Percentiles rank a stretch among this genome's conserved stretches.
Conservation (phyloP, 441 rosid genomes). For the Adansonia rubrostipa region DNA sequence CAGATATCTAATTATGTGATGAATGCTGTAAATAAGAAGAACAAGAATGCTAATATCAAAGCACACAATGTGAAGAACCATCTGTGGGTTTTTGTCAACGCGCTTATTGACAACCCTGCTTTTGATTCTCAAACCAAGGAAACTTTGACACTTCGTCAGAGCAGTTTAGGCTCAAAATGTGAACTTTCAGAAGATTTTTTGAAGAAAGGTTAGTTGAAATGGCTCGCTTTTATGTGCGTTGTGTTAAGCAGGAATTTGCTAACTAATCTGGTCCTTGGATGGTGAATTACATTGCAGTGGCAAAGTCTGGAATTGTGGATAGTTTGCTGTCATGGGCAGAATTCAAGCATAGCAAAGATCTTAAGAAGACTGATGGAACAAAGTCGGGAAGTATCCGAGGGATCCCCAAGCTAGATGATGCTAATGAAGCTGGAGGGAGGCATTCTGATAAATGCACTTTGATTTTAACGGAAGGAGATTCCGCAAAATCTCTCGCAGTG, state of each 20-base stretch:
- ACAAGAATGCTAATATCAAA: slow-evolving; percentile 80
- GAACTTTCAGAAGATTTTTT: slow-evolving; percentile 81
- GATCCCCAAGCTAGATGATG: slow-evolving; percentile 87
- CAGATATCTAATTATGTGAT: slow-evolving; percentile 85
- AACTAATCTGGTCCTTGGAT: not conserved
- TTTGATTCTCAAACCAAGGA: slow-evolving; percentile 99
- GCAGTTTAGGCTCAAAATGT: slow-evolving; percentile 94
- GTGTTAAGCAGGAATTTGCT: not conserved
- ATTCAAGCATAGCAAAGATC: slow-evolving; percentile 83
- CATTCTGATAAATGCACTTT: slow-evolving; percentile 78
- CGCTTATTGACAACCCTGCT: slow-evolving; percentile 96
- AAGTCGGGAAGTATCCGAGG: slow-evolving; percentile 63
- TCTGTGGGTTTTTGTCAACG: slow-evolving; percentile 95
- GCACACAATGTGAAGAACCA: slow-evolving; percentile 85
- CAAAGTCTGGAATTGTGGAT: slow-evolving; percentile 84
- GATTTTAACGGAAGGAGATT: slow-evolving; percentile 98
- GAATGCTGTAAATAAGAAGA: slow-evolving; percentile 77
- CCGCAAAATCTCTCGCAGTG: slow-evolving; percentile 96
- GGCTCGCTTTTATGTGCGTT: not conserved
- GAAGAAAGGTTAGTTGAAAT: slow-evolving; percentile 68
- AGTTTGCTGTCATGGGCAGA: slow-evolving; percentile 86
- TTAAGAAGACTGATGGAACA: slow-evolving; percentile 89
- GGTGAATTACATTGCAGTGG: slow-evolving; percentile 50
- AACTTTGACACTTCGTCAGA: slow-evolving; percentile 92
- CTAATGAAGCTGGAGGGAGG: slow-evolving; percentile 87